Evolutionary conservation across 2,329 filamentous ascomycete species (phyloP), one percentile per base, ranked within the genome.

Genomic region (Tolypocladium sp.): DNA sequence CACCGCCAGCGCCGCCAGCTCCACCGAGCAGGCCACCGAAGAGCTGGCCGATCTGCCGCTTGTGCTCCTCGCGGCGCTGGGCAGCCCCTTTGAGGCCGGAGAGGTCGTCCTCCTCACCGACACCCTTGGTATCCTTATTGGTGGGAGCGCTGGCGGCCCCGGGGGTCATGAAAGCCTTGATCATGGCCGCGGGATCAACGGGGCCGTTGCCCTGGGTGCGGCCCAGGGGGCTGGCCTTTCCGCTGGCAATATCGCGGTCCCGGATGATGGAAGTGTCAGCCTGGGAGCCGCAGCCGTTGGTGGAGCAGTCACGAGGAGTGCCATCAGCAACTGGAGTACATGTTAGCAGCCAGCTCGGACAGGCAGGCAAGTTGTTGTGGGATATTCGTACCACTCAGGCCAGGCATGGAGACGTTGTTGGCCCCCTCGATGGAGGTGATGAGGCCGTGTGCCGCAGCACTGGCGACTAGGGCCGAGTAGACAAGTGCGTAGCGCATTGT

Each of bases 261-360:
- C 85, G 82, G 72, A 89, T 87, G 76, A 89, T 87, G 70, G 85
- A 78, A n/a, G 86, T 89, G 68, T 89, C 86, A 60, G 81, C 83
- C 70, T 89, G 81, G n/a, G 85, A 80, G 60, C 86, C 86, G 68
- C 85, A 88, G 53, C 70, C 63, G 65, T 85, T 83, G 66, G 75
- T 76, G 56, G 82, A 76, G 71, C 85, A 89, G 73, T 89, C 85
- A 67, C 86, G 84, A 56, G 85, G 86, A 62, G 86, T 88, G 66
- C 85, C 85, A 62, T 89, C 85, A 54, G 77, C 76, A 63, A 88
- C 82, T 78, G 30, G n/a, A 41, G 20, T 8, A 58, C 22, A 33
- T 55, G 42, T 63, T 35, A 60, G 58, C 20, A 35, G 30, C 20
- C 49, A 13, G 30, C 5, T 13, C 30, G 4, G 20, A 9, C 9